Conservation (phyloP, 73 alveolate genomes). For the Halteria grandinella region DNA sequence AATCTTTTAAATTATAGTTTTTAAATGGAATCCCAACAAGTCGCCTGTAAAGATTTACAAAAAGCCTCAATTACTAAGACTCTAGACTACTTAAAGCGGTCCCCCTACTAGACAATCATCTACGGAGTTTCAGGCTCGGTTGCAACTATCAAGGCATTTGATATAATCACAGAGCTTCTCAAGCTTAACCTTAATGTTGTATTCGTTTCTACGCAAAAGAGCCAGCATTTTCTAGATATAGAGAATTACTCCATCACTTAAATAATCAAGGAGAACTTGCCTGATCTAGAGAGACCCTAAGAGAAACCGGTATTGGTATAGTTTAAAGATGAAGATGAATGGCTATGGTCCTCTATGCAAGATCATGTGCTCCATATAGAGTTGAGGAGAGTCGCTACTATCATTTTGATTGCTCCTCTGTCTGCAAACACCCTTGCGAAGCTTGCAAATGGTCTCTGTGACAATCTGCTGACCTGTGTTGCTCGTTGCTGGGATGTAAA, state of each 20-base stretch:
- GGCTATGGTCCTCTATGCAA: slow-evolving; percentile 81
- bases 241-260: too few species aligned
- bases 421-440: slow-evolving; percentile 93
- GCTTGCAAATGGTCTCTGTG: slow-evolving; percentile 84
- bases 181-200: not conserved
- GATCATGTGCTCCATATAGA: slow-evolving; percentile 89
- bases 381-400: slow-evolving; percentile 75
- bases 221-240: slow-evolving; percentile 25
- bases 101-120: slow-evolving; percentile 42
- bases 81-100: too few species aligned
- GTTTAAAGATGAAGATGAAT: slow-evolving; percentile 78
- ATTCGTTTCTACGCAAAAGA: slow-evolving; percentile 11
- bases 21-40: too few species aligned
- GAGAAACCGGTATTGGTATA: slow-evolving; percentile 23
- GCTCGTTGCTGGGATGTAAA: slow-evolving; percentile 81
- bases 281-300: slow-evolving; percentile 17
- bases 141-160: slow-evolving; percentile 74
- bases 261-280: too few species aligned
- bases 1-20: not conserved
- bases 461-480: slow-evolving; percentile 82
- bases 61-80: too few species aligned
- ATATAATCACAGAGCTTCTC: slow-evolving; percentile 32
- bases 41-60: too few species aligned
- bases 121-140: slow-evolving; percentile 75
- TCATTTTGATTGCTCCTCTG: slow-evolving; percentile 83